A percentile compares a stretch with the other conserved stretches of the same genome.
These are phyloP conservation scores for Zygnema cylindricum DNA, from an alignment of 139 green algal genomes.

Conservation along the genomic window DNA sequence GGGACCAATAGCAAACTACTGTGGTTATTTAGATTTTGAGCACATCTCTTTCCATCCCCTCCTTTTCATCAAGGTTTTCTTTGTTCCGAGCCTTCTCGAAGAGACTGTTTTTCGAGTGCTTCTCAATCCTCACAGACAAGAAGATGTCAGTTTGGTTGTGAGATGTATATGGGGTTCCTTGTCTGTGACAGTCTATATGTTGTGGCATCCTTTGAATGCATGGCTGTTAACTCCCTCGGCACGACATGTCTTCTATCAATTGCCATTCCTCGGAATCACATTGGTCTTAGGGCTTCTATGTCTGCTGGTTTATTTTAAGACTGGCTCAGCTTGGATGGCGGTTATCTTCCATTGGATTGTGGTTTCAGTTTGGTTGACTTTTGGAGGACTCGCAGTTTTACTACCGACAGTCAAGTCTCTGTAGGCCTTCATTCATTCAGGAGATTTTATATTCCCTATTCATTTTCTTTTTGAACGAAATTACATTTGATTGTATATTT, in stretches of 20 bases:
- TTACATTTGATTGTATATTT: neutral
- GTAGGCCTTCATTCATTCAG: neutral
- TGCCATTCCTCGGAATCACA: neutral
- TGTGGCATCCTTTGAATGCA: slow-evolving; percentile 34
- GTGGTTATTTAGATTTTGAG: neutral
- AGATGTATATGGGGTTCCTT: neutral
- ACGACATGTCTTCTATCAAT: slow-evolving; percentile 21
- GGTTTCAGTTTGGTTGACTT: slow-evolving; percentile 18
- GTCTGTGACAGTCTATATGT: slow-evolving; percentile 2
- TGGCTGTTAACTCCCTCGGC: slow-evolving; percentile 3
- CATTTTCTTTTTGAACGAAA: neutral
- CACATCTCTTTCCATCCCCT: neutral
- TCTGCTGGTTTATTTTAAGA: neutral
- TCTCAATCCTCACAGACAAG: neutral
- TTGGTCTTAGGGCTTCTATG: slow-evolving; percentile 12
- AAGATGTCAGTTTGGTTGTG: neutral
- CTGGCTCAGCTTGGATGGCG: neutral
- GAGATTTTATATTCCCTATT: too few species aligned
- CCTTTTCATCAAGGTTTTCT: slow-evolving; percentile 13
- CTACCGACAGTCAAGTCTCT: neutral
- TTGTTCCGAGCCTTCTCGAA: slow-evolving; percentile 22
- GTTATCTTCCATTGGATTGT: slow-evolving; percentile 22
- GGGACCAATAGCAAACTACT: neutral
- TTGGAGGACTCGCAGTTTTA: neutral
- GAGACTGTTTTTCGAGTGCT: slow-evolving; percentile 27